Evolutionary conservation across 1,284 basidiomycete genomes (phyloP).

Genomic region (Ganoderma boninense): DNA sequence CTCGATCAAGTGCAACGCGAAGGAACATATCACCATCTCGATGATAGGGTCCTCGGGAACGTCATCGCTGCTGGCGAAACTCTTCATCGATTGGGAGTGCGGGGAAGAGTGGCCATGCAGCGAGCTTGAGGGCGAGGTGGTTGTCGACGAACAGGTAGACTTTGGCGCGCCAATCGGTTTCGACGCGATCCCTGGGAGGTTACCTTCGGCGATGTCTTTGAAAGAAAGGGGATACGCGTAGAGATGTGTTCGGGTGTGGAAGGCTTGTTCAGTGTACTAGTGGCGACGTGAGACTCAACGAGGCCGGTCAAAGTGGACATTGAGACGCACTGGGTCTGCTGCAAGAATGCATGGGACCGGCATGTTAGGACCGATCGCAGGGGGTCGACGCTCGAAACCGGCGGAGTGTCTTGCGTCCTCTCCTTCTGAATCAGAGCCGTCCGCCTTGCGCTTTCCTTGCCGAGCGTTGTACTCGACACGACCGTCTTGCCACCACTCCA

Average conservation of each 20-base stretch:
- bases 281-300: background rate
- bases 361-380: slow-evolving; percentile 29
- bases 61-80: slow-evolving; percentile 2
- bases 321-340: slow-evolving; percentile 49
- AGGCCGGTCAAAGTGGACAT: background rate
- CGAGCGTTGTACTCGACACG: slow-evolving; percentile 25
- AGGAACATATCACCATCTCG: slow-evolving; percentile 76
- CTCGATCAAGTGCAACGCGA: slow-evolving; percentile 75
- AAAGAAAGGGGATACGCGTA: slow-evolving; percentile 61
- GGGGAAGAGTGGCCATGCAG: slow-evolving; percentile 16
- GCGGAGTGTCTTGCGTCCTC: slow-evolving; percentile 5
- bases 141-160: slow-evolving; percentile 17
- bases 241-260: slow-evolving; percentile 54
- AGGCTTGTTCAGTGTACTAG: slow-evolving; percentile 61
- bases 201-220: slow-evolving; percentile 58
- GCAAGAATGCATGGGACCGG: slow-evolving; percentile 39
- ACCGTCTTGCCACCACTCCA: slow-evolving; percentile 42
- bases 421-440: slow-evolving; percentile 18
- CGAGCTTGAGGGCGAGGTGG: slow-evolving; percentile 26
- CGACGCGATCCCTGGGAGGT: slow-evolving; percentile 45
- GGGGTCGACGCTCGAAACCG: slow-evolving; percentile 19
- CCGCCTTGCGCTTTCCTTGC: slow-evolving; percentile 12
- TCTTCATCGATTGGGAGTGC: slow-evolving; percentile 10
- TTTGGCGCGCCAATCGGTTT: slow-evolving; percentile 30
- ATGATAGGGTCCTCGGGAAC: slow-evolving; percentile 36